Conservation (phyloP, 306 rosid genomes). For the Herpetospermum pedunculosum region DNA sequence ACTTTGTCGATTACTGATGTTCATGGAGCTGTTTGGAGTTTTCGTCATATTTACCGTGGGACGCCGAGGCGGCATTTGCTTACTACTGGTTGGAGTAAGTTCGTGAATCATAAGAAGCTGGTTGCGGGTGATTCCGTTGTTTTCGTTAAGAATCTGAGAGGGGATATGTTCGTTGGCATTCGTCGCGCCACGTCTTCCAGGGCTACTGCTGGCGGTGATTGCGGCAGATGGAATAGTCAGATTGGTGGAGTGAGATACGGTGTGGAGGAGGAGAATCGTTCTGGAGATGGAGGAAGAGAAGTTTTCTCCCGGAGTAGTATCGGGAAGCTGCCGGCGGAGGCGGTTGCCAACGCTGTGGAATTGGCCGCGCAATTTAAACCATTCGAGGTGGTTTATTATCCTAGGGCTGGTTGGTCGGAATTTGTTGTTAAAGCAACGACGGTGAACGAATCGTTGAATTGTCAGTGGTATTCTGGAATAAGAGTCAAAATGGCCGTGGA, state of each 20-base stretch:
- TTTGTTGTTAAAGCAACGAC: conserved; percentile 53
- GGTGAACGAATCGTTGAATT: conserved; percentile 34
- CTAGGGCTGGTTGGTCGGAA: conserved; percentile 45
- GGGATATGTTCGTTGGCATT: conserved; percentile 38
- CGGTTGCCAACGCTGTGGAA: conserved; percentile 41
- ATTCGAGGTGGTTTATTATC: conserved; percentile 63
- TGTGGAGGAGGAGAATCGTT: conserved; percentile 18
- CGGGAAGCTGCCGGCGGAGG: conserved; percentile 29
- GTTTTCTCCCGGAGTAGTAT: conserved; percentile 22
- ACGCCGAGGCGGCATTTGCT: conserved; percentile 73
- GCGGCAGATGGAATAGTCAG: conserved; percentile 18
- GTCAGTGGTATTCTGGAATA: conserved; percentile 35
- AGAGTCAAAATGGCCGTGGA: conserved; percentile 58
- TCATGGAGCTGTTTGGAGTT: conserved; percentile 49
- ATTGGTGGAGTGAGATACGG: conserved; percentile 8
- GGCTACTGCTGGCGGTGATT: background rate
- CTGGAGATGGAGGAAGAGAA: conserved; percentile 12
- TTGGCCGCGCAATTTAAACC: conserved; percentile 37
- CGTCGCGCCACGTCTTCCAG: conserved; percentile 30
- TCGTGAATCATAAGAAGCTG: conserved; percentile 56
- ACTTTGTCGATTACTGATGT: conserved; percentile 37
- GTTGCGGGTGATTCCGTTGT: conserved; percentile 64
- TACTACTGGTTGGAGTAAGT: conserved; percentile 82
- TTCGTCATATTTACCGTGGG: conserved; percentile 65
- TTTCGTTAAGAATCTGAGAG: conserved; percentile 31